Base-by-base conservation (phyloP, 345 rosid species). In the Eucalyptus cladocalyx region DNA sequence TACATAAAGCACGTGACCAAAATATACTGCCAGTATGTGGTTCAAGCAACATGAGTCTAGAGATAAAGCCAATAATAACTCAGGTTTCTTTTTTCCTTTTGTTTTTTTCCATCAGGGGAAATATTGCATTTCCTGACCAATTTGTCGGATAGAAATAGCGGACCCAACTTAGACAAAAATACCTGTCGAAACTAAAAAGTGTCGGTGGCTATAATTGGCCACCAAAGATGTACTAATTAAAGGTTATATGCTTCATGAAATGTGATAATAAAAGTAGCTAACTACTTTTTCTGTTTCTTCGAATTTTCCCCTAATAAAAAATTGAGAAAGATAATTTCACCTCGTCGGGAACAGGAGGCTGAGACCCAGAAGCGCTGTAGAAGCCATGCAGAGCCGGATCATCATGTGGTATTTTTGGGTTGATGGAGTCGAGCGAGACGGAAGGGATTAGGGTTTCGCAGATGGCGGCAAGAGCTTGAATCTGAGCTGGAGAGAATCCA, bases 391-490 rank as follows among this genome's bases (percentile, higher is more conserved):
- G 5, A 45, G 94, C 89, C 54, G 94, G 91, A 80, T 95, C 91
- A 43, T 85, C 53, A 23, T 92, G 62, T 86, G 92, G 87, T 89
- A 91, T 69, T 14, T 91, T 86, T 56, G 87, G 86, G 86, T 48
- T 32, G 32, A 86, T 86, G 56, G 47, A 28, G 34, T 90, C 90
- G 7, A 85, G 34, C 8, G 94, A 89, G 45, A 96, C 83, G 21
- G 96, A 93, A 93, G 98, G 98, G 88, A 97, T 88, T 58, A 97
- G 76, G 23, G 97, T 87, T 90, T 93, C 95, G 86, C 95, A 96
- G 67, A 96, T 90, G 51, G 94, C 93, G 67, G 96, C 81, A 24
- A 97, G 93, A 18, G 96, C 80, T 88, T 94, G 94, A 86, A 97
- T 94, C 93, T 97, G 97, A 88, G 90, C 88, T 0, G 90, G 90